Evolutionary conservation across 164 flowering plant species (phyloP).

Genomic region (Brasenia schreberi): DNA sequence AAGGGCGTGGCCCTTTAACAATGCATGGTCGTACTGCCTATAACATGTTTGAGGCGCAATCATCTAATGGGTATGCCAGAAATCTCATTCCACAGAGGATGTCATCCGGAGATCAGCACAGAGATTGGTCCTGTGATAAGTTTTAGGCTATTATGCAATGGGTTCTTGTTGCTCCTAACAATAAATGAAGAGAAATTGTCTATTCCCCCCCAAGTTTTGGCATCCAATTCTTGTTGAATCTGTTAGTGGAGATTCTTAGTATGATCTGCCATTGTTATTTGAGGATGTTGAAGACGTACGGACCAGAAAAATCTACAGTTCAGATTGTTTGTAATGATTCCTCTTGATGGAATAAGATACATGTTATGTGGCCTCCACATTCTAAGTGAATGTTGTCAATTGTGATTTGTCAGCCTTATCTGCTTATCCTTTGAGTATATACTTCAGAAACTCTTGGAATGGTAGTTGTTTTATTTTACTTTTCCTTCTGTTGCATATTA

Average conservation of each 20-base stretch:
- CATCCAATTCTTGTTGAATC: not conserved
- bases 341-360: too few species aligned
- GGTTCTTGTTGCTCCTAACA: not conserved
- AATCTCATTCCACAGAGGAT: not conserved
- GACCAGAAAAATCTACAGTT: not conserved
- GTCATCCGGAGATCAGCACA: not conserved
- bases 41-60: not conserved
- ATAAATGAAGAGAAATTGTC: not conserved
- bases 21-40: not conserved
- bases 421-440: not conserved
- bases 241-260: not conserved
- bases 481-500: too few species aligned
- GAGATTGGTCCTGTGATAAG: not conserved
- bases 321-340: not conserved
- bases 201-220: not conserved
- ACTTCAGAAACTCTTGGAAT: not conserved
- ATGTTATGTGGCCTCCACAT: not conserved
- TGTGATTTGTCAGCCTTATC: not conserved
- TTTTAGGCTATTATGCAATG: not conserved
- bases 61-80: not conserved
- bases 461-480: too few species aligned
- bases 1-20: conserved; percentile 24
- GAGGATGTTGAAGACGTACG: not conserved
- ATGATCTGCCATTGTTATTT: not conserved
- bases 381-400: not conserved